Base-by-base conservation (phyloP, 2,329 filamentous ascomycete genomes). In the Colletotrichum australisinense region DNA sequence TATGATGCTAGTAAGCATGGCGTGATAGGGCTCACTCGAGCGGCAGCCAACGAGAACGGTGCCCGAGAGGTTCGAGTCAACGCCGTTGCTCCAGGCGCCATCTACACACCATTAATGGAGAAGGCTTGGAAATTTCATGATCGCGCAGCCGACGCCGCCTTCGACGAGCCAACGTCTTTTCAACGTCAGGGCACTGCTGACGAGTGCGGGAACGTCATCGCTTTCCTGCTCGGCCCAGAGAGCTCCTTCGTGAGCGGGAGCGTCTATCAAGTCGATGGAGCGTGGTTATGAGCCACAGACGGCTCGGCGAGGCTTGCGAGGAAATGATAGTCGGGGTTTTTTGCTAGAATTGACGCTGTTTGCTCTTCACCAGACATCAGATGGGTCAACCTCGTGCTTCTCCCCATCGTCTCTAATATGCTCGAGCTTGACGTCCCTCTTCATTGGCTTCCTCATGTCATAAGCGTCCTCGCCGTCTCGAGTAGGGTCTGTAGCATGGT, bases 361-460 rank as follows among this genome's bases (percentile, higher is more conserved):
- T 12, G 16, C 38, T 53, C 35, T 67, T 87, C 82, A 95, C 92
- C 94, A 98, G 65, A 99, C 95, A 84, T 98, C 94, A 74, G 94
- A 91, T 2, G 95, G 94, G 62, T 89, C 86, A 30, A 99, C 95
- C 77, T 90, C 88, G 80, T 94, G 91, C 72, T 91, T 88, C 85
- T 97, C 93, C 22, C 97, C 97, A 77, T 96, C 91, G 67, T 93
- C 90, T 76, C 97, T 90, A 60, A 97, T 88, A 83, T 97, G 94
- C 81, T 94, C 89, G 71, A 88, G 85, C 69, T 92, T 89, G 81
- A 88, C 90, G 84, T 99, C 97, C 79, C 95, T 90, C 83, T 90
- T 93, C 85, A 96, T 91, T 49, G 95, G 91, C 82, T 98, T 98
- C 76, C 97, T 91, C 97, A 99, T 99, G 84, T 99, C 97, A 81